A percentile compares a stretch with the other conserved stretches of the same genome.
Conservation (phyloP, 2,329 filamentous ascomycete genomes). For the Biscogniauxia mediterranea region DNA sequence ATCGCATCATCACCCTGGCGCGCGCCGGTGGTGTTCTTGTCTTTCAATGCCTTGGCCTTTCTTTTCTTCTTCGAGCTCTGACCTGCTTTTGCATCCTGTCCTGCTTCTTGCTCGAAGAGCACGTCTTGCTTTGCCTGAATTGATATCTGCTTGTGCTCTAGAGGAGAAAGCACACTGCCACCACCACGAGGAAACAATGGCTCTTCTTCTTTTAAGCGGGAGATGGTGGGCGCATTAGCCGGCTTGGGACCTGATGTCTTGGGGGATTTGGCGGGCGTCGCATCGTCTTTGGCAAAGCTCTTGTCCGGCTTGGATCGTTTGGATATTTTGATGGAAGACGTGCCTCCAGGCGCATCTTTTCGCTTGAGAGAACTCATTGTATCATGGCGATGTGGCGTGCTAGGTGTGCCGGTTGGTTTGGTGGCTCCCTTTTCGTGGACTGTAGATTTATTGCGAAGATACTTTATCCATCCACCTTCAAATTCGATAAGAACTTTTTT, state of each 20-base stretch:
- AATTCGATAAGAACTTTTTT: conserved; percentile 10
- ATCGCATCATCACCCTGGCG: conserved; percentile 56
- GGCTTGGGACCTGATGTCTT: conserved; percentile 25
- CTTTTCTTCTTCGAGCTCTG: conserved; percentile 53
- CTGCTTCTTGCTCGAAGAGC: conserved; percentile 76
- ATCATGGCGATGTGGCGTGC: conserved; percentile 20
- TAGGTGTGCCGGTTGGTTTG: conserved; percentile 6
- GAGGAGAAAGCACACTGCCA: conserved; percentile 81
- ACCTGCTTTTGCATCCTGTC: conserved; percentile 43
- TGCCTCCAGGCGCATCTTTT: conserved; percentile 55
- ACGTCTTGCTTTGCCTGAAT: conserved; percentile 91
- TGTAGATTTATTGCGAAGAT: conserved; percentile 7
- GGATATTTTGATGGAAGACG: conserved; percentile 49
- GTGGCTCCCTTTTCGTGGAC: not conserved
- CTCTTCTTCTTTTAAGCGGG: conserved; percentile 71
- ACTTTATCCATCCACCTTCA: conserved; percentile 1
- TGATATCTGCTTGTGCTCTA: conserved; percentile 96
- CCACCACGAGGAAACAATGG: conserved; percentile 90
- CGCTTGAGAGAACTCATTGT: conserved; percentile 57
- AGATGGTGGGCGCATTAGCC: conserved; percentile 37
- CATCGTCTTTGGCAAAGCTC: conserved; percentile 34
- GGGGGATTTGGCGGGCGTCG: conserved; percentile 26
- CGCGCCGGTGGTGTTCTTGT: conserved; percentile 50
- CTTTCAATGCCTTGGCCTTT: conserved; percentile 54
- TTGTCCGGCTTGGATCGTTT: conserved; percentile 45